Percentiles rank a stretch among this genome's conserved stretches.
These are phyloP conservation scores for Akanthomyces dipterigenus DNA, from an alignment of 2,329 filamentous ascomycete species.

Conservation along the genomic window DNA sequence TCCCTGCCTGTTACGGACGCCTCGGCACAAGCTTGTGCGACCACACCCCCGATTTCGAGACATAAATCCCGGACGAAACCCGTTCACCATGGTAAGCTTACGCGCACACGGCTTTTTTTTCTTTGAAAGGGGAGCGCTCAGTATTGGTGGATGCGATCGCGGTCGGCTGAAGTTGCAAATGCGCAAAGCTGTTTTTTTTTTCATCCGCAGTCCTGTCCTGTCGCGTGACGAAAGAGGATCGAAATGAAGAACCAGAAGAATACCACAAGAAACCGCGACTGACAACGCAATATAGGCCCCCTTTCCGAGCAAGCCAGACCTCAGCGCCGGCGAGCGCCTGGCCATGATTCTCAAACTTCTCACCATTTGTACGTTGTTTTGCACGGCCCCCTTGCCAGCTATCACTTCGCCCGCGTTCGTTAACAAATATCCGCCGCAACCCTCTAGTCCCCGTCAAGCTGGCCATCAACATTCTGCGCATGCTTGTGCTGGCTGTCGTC, in stretches of 20 bases:
- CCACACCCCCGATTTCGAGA: neutral
- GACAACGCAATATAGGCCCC: neutral
- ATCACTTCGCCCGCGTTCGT: neutral
- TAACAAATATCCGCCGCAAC: neutral
- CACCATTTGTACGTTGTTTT: constrained; percentile 14
- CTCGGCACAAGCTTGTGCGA: neutral
- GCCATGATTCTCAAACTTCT: constrained; percentile 13
- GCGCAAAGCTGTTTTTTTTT: neutral
- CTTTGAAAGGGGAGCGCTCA: neutral
- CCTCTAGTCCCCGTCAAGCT: constrained; percentile 15
- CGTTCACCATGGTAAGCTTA: constrained; percentile 9
- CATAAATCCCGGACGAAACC: neutral
- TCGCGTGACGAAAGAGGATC: neutral
- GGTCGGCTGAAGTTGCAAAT: neutral
- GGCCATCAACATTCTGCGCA: constrained; percentile 8
- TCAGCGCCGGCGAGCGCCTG: constrained; percentile 17
- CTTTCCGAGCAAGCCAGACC: constrained; percentile 15
- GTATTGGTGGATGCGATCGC: neutral
- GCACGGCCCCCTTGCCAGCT: neutral
- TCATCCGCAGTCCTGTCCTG: neutral
- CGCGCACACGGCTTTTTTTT: neutral
- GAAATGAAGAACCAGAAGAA: neutral
- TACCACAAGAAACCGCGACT: neutral
- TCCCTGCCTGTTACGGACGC: neutral
- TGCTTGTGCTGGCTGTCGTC: constrained; percentile 15